Conservation (phyloP, 257 asterid species). For the Solanum chmielewskii region DNA sequence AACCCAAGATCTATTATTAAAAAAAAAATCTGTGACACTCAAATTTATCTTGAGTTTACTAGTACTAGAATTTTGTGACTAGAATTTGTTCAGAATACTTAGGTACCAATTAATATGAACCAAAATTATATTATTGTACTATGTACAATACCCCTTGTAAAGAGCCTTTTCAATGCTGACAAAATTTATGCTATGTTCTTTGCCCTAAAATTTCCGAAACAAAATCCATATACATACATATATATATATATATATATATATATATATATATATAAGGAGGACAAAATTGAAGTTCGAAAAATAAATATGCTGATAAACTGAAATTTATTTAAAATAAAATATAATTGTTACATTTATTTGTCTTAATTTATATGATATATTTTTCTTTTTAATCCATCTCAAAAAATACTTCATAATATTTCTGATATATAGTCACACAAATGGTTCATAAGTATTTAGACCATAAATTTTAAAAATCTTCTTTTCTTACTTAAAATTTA, state of each 20-base stretch:
- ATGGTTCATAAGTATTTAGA: neutral
- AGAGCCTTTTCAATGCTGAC: neutral
- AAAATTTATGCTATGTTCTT: neutral
- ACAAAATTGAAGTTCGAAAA: neutral
- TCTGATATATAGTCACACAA: neutral
- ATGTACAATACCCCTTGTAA: neutral
- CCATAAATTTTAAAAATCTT: neutral
- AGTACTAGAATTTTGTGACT: neutral
- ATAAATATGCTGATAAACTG: neutral
- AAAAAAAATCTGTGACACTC: neutral
- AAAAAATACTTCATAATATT: no score
- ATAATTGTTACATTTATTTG: no score
- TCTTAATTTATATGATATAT: no score
- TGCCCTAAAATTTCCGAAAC: neutral
- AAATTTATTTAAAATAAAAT: neutral
- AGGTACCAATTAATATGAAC: neutral
- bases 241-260: no score
- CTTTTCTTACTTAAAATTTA: no score
- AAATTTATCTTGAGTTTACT: neutral
- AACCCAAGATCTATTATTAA: no score
- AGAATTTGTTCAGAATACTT: neutral
- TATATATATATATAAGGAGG: neutral
- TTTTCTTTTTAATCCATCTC: no score
- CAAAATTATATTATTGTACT: neutral
- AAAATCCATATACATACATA: neutral